Evolutionary conservation across 140 eudicot species (phyloP), one percentile per base, ranked within the genome.

Genomic region (Ambrosia hybrid): DNA sequence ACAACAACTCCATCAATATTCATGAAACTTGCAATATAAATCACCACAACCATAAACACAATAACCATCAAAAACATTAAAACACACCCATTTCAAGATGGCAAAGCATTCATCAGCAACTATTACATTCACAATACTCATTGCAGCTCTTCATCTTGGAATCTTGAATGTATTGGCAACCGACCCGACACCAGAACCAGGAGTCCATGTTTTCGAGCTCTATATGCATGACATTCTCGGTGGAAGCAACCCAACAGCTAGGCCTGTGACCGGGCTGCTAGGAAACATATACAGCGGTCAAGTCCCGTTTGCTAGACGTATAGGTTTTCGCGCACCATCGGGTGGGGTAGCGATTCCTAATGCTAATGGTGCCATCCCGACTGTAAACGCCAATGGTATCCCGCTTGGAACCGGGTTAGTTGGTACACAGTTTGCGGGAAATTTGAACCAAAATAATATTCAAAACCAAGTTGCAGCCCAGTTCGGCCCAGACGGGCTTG

Each of bases 201-300:
- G 75, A 43, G 84, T 56, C 12, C 88, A 88, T 0, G 64, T 94
- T 2, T 80, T 94, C 34, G 99, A 94, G 82, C 75, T 94, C 9
- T 94, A 84, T 80, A 90, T 94, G 99, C 99, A 90, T 39, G 95
- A 94, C 46, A 86, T 94, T 14, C 91, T 94, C 0, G 99, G 97
- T 15, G 99, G 99, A 12, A 86, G 83, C 78, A 88, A 84, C 74
- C 96, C 99, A 0, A 94, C 99, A 1, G 99, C 99, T 6, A 80
- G 99, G n/a, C 99, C 99, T 0, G 84, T 94, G 64, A 90, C 99
- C 1, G 99, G 97, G 33, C 76, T 94, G 5, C 63, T 94, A 15
- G 99, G 99, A 1, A 94, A 86, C 85, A 94, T 94, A 34, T 94
- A 94, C 52, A 90, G 91, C 67, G 97, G 99, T 67, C 99, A 94